phyloP scores from a whole-genome alignment of 441 rosid species.

The Lagerstroemia fauriei region DNA sequence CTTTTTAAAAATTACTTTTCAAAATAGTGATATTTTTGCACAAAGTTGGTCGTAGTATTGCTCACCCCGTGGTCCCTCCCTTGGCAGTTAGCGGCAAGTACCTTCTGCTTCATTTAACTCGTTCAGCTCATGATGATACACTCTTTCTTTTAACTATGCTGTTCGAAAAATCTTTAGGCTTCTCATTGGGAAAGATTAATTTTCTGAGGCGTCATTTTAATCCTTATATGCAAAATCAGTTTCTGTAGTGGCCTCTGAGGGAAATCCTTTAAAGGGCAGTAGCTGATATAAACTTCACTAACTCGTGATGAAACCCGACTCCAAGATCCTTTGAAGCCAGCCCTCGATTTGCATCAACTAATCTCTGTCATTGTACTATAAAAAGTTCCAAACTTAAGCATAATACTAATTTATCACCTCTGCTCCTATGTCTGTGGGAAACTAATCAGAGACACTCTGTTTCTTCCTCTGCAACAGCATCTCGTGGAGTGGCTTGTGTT shows the following conservation, averaged over 20 bases:
- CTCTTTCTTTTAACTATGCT: not conserved
- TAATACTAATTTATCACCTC: not conserved
- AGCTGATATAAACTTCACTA: not conserved
- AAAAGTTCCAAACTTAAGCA: not conserved
- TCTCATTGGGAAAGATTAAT: not conserved
- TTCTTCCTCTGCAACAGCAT: conserved; percentile 50
- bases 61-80: conserved; percentile 40
- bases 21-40: too few species aligned
- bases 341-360: too few species aligned
- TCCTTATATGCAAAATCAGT: not conserved
- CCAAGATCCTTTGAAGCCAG: too few species aligned
- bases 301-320: too few species aligned
- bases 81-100: conserved; percentile 83
- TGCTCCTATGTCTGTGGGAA: not conserved
- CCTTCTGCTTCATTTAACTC: not conserved
- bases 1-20: too few species aligned
- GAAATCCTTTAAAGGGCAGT: not conserved
- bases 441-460: conserved; percentile 7
- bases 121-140: not conserved
- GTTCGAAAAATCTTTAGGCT: not conserved
- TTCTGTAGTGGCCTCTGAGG: not conserved
- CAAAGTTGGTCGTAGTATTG: too few species aligned
- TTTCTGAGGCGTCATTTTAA: not conserved
- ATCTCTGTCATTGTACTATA: not conserved
- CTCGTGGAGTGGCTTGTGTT: conserved; percentile 84